Conservation (phyloP, 345 rosid genomes). For the Salix suchowensis region DNA sequence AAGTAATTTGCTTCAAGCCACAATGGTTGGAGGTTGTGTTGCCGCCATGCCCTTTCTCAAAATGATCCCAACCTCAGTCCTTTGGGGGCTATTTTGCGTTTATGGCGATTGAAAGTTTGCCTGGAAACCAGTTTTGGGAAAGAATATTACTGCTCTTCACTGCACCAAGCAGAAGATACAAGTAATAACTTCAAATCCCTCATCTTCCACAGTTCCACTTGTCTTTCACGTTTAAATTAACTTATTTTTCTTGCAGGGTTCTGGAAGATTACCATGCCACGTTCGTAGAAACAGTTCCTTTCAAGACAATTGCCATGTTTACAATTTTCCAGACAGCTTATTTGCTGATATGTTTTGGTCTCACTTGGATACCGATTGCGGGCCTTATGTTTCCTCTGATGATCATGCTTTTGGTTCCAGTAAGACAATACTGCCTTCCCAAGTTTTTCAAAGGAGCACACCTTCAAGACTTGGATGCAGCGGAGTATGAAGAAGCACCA, state of each 20-base stretch:
- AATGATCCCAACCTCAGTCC: slow-evolving; percentile 34
- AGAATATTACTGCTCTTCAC: slow-evolving; percentile 31
- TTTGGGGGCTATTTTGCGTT: slow-evolving; percentile 35
- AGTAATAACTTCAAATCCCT: slow-evolving; percentile 12
- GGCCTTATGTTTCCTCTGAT: slow-evolving; percentile 32
- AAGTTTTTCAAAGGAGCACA: slow-evolving; percentile 28
- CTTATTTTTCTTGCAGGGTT: slow-evolving; percentile 13
- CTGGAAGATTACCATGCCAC: slow-evolving; percentile 32
- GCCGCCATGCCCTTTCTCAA: slow-evolving; percentile 38
- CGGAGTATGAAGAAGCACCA: slow-evolving; percentile 32
- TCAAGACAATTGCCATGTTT: slow-evolving; percentile 22
- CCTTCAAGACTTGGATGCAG: slow-evolving; percentile 31
- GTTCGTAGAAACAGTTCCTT: slow-evolving; percentile 31
- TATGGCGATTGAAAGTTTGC: slow-evolving; percentile 34
- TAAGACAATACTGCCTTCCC: slow-evolving; percentile 29
- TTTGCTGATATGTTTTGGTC: slow-evolving; percentile 26
- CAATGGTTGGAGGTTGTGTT: slow-evolving; percentile 28
- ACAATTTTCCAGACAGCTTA: slow-evolving; percentile 25
- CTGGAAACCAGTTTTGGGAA: slow-evolving; percentile 35
- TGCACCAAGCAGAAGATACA: slow-evolving; percentile 31
- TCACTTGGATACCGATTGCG: slow-evolving; percentile 31
- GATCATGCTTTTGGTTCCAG: slow-evolving; percentile 35
- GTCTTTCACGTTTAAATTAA: neutral
- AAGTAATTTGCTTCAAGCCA: slow-evolving; percentile 29
- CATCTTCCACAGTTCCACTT: neutral